Evolutionary conservation across 345 rosid genomes (phyloP).

Genomic region (Populus deltoides): DNA sequence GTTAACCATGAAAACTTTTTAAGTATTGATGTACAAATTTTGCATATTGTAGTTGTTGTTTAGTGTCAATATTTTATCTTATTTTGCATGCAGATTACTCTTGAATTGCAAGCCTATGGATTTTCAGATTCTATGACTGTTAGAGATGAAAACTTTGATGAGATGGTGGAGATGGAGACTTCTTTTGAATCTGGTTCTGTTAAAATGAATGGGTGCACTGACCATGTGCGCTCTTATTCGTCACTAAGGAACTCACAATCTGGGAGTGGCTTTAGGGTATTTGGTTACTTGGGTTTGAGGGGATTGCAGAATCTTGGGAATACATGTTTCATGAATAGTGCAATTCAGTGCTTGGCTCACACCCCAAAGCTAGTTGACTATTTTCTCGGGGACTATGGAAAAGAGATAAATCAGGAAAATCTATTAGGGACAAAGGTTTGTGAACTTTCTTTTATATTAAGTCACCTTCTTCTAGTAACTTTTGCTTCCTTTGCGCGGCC

Average conservation of each 20-base stretch:
- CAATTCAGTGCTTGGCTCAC: slow-evolving; percentile 92
- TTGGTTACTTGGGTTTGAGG: slow-evolving; percentile 75
- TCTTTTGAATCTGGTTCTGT: slow-evolving; percentile 7
- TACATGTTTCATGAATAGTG: slow-evolving; percentile 96
- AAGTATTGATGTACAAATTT: neutral
- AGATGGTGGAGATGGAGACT: neutral
- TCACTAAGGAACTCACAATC: neutral
- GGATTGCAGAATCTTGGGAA: slow-evolving; percentile 95
- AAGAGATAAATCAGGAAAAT: slow-evolving; percentile 78
- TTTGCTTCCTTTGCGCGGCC: neutral
- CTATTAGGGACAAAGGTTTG: slow-evolving; percentile 78
- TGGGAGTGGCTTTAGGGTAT: slow-evolving; percentile 51
- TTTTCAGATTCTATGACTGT: slow-evolving; percentile 64
- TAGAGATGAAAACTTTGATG: slow-evolving; percentile 36
- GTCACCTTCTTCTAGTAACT: neutral
- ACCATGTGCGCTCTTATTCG: slow-evolving; percentile 36
- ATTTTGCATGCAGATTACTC: slow-evolving; percentile 44
- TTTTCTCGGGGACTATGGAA: slow-evolving; percentile 75
- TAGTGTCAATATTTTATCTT: slow-evolving; percentile 14
- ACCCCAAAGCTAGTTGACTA: slow-evolving; percentile 87
- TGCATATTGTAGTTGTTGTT: neutral
- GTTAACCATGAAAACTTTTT: neutral
- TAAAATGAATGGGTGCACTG: slow-evolving; percentile 50
- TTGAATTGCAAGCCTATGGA: slow-evolving; percentile 87
- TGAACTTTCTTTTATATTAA: neutral